Percentiles rank a stretch among this genome's conserved stretches.
Conservation (phyloP, 2,329 filamentous ascomycete genomes). For the Hypoxylon sp. region DNA sequence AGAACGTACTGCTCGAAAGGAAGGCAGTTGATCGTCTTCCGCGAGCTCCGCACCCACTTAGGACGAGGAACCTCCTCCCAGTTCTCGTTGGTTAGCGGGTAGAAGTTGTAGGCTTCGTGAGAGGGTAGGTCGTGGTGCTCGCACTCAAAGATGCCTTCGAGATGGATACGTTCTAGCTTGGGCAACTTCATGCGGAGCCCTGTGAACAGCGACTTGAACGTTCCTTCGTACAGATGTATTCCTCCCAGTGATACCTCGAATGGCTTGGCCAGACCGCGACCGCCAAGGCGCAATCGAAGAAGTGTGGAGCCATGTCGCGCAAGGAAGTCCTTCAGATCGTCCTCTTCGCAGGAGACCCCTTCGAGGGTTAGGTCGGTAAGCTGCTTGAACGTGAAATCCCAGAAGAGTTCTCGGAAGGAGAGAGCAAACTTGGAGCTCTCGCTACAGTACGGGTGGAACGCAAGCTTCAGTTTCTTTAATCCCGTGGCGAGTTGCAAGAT, state of each 20-base stretch:
- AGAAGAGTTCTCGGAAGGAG: conserved; percentile 57
- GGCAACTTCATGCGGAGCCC: conserved; percentile 56
- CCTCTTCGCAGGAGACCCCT: conserved; percentile 60
- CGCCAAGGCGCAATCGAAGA: conserved; percentile 60
- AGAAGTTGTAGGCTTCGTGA: conserved; percentile 59
- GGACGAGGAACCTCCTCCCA: conserved; percentile 54
- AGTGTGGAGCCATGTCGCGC: conserved; percentile 57
- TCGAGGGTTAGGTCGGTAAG: conserved; percentile 60
- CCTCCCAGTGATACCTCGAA: conserved; percentile 59
- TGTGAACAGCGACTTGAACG: conserved; percentile 59
- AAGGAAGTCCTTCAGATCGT: conserved; percentile 60
- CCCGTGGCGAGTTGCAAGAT: conserved; percentile 57
- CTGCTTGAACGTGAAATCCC: conserved; percentile 54
- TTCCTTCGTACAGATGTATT: conserved; percentile 60
- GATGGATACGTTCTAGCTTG: conserved; percentile 58
- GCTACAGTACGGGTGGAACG: conserved; percentile 58
- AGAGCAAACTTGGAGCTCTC: conserved; percentile 58
- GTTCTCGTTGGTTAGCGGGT: conserved; percentile 57
- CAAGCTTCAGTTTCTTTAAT: conserved; percentile 57
- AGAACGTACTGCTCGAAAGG: conserved; percentile 60
- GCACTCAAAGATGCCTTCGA: conserved; percentile 62
- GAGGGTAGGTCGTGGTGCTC: conserved; percentile 55
- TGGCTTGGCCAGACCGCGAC: conserved; percentile 57
- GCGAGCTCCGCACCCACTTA: conserved; percentile 49
- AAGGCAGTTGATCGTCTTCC: conserved; percentile 55